Evolutionary conservation across 305 asterid species (phyloP), one percentile per base, ranked within the genome.

Genomic region (Fraxinus sp.): DNA sequence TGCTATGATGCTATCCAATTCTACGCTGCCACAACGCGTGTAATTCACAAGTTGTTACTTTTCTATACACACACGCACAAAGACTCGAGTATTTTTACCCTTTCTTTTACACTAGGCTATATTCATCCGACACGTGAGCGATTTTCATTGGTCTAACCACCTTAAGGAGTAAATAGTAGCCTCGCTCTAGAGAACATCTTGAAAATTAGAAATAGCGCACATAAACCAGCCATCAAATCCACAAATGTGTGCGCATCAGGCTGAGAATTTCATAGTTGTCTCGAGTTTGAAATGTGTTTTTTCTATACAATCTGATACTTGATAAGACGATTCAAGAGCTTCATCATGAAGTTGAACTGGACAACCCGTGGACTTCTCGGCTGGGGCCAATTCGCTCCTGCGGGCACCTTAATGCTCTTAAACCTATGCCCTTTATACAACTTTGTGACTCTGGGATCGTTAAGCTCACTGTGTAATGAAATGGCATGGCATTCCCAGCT

Each of bases 351-450:
- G 86, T 85, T 80, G 83, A 93, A 93, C 81, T 86, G 87, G 77
- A 89, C 85, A 76, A 90, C 94, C 2, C 91, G 87, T 8, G 97
- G 85, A 14, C 87, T 89, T 84, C 82, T 93, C 8, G 98, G 98
- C 57, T 92, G 91, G 26, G 99, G 98, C 99, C 99, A 96, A 14
- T 91, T 96, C 4, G 97, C 96, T 8, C 94, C 95, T 79, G 87
- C 89, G 0, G 98, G 96, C 7, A 94, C 87, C 85, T 85, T 89
- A 74, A 96, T 78, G 68, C 85, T 77, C 87, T 83, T 92, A 87
- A 89, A 96, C 55, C 97, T 97, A 66, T 83, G 92, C 55, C 85
- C 87, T 10, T 41, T 13, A 90, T 94, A 7, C 43, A 7, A 96
- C 62, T 84, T 89, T 37, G 87, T 90, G 16, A 97, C 97, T 77